A percentile compares a stretch with the other conserved stretches of the same genome.
Conservation (phyloP, 257 asterid species). For the Anisodus tanguticus region DNA sequence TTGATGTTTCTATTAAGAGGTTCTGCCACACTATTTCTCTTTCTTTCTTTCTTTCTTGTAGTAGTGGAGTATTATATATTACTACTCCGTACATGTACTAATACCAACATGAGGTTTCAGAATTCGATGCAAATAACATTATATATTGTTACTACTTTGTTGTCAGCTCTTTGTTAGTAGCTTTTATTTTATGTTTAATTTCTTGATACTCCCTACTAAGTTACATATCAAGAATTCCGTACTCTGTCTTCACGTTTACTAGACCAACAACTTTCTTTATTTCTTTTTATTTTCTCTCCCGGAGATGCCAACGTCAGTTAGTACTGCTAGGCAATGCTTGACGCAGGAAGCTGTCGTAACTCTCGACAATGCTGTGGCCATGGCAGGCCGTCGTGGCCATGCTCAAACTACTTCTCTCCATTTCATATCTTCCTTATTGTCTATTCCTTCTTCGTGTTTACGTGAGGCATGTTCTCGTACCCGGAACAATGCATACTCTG, state of each 20-base stretch:
- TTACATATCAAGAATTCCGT: slow-evolving; percentile 7
- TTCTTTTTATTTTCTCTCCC: neutral
- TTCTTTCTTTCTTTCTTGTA: neutral
- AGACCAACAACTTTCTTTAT: neutral
- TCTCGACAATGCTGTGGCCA: slow-evolving; percentile 80
- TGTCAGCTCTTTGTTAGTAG: slow-evolving; percentile 23
- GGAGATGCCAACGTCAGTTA: slow-evolving; percentile 85
- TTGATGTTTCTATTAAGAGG: slow-evolving; percentile 18
- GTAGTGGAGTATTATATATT: neutral
- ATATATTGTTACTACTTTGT: neutral
- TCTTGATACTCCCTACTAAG: neutral
- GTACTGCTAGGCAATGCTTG: slow-evolving; percentile 86
- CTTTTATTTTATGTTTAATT: slow-evolving; percentile 1
- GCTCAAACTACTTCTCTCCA: slow-evolving; percentile 95
- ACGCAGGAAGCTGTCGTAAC: slow-evolving; percentile 68
- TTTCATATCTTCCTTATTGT: slow-evolving; percentile 73
- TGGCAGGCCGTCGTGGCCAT: slow-evolving; percentile 90
- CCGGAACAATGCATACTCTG: slow-evolving; percentile 66
- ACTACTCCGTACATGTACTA: neutral
- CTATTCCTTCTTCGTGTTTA: slow-evolving; percentile 66
- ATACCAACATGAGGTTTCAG: neutral
- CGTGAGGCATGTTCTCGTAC: slow-evolving; percentile 84
- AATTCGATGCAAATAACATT: neutral
- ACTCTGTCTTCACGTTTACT: slow-evolving; percentile 22
- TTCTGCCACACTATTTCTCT: neutral